Evolutionary conservation across 2,329 filamentous ascomycete genomes (phyloP), one percentile per base, ranked within the genome.

Genomic region (Sporothrix brasiliensis): DNA sequence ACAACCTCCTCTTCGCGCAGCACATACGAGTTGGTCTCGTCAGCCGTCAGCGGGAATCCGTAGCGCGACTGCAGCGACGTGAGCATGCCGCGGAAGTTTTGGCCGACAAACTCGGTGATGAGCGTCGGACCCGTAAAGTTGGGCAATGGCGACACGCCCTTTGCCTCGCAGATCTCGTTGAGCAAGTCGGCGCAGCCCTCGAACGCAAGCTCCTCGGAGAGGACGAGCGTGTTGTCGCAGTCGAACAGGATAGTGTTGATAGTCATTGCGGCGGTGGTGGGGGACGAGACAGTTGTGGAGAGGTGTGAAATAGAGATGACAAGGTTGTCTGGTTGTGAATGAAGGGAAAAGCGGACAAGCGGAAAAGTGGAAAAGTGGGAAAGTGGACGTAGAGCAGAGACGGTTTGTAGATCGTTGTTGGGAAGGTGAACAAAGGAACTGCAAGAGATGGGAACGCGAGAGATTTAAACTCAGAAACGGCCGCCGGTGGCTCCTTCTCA

Each of bases 51-150:
- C 68, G 85, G 81, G 81, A 97, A 94, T 80, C 85, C 84, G 84
- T 92, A 89, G 80, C 91, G 90, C 79, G 88, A 83, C 80, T 93
- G 89, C 72, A 97, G 88, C 72, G 88, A 88, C 71, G 84, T 81
- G 82, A 97, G 89, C 92, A 97, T 97, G 81, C 92, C 92, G 75
- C 93, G 92, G 87, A 97, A 97, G 86, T 96, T 97, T 80, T 95
- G 91, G 76, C 94, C 93, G 76, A 97, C 92, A 77, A 96, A 97
- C 82, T 97, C 92, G 75, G 85, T 83, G 82, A 97, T 92, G 74
- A 97, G 89, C 72, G 88, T 85, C 63, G 89, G 87, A 77, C 91
- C 91, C 4, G 91, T 93, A 84, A 96, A 97, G 78, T 69, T 60
- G 24, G 73, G 72, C 86, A 88, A 75, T 88, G 84, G 41, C 72